Percentiles rank a stretch among this genome's conserved stretches.
phyloP scores from a whole-genome alignment of 2,329 filamentous ascomycete species.

The Fusarium proliferatum region DNA sequence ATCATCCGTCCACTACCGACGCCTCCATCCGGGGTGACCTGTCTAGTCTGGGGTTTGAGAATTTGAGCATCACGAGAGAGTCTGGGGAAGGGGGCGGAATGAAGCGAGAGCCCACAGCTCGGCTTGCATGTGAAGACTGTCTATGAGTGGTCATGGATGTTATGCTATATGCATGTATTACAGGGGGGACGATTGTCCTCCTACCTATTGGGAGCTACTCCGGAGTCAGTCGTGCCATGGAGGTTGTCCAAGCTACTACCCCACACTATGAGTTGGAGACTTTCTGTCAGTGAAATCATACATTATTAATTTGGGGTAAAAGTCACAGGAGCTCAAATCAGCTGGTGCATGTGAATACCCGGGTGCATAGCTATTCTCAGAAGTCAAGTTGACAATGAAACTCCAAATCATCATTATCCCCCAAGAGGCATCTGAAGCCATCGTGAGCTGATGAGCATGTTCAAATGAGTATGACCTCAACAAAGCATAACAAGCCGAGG shows the following conservation, averaged over 20 bases:
- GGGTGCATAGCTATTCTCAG: not conserved
- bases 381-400: not conserved
- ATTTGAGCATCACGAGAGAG: slow-evolving; percentile 12
- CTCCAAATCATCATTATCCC: not conserved
- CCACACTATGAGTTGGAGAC: slow-evolving; percentile 5
- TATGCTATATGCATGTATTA: not conserved
- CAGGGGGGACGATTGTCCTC: not conserved
- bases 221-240: not conserved
- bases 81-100: slow-evolving; percentile 9
- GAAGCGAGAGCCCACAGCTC: slow-evolving; percentile 10
- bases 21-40: slow-evolving; percentile 6
- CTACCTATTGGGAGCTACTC: not conserved
- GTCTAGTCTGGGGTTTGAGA: slow-evolving; percentile 6
- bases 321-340: slow-evolving; percentile 2
- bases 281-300: not conserved
- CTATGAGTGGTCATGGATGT: not conserved
- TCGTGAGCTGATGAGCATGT: not conserved
- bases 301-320: not conserved
- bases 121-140: slow-evolving; percentile 20
- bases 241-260: not conserved
- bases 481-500: not conserved
- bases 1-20: slow-evolving; percentile 29
- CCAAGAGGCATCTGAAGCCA: not conserved
- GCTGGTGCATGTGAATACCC: not conserved
- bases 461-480: not conserved